A percentile compares a stretch with the other conserved stretches of the same genome.
These are phyloP conservation scores for Cymbopogon flexuosus DNA, from an alignment of 202 grass and related monocot genomes.

Conservation along the genomic window DNA sequence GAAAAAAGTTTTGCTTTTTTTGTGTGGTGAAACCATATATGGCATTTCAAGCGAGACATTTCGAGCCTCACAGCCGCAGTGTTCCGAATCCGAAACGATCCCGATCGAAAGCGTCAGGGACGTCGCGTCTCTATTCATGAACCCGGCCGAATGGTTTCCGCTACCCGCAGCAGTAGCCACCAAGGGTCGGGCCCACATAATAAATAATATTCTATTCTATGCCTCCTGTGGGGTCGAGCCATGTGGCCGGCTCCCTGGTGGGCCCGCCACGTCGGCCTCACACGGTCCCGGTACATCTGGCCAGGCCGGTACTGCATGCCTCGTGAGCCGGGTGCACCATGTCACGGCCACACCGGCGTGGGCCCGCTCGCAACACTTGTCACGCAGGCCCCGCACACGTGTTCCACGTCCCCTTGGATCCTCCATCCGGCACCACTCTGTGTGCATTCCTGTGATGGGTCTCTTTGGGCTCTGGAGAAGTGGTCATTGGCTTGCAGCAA, in stretches of 20 bases:
- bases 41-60: background rate
- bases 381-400: slow-evolving; percentile 6
- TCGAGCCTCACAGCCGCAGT: background rate
- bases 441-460: background rate
- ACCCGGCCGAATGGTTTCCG: background rate
- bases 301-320: background rate
- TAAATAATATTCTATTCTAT: background rate
- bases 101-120: background rate
- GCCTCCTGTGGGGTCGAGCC: background rate
- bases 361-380: background rate
- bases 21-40: background rate
- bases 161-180: background rate
- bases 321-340: background rate
- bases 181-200: background rate
- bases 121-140: background rate
- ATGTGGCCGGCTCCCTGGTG: background rate
- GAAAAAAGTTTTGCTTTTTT: background rate
- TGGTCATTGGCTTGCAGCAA: background rate
- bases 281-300: background rate
- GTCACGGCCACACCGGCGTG: background rate
- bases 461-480: no score
- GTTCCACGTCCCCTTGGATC: background rate
- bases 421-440: background rate
- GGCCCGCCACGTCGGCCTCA: background rate
- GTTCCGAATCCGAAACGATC: background rate